phyloP scores from a whole-genome alignment of 495 filamentous ascomycete species.

The Parmelia sp. region DNA sequence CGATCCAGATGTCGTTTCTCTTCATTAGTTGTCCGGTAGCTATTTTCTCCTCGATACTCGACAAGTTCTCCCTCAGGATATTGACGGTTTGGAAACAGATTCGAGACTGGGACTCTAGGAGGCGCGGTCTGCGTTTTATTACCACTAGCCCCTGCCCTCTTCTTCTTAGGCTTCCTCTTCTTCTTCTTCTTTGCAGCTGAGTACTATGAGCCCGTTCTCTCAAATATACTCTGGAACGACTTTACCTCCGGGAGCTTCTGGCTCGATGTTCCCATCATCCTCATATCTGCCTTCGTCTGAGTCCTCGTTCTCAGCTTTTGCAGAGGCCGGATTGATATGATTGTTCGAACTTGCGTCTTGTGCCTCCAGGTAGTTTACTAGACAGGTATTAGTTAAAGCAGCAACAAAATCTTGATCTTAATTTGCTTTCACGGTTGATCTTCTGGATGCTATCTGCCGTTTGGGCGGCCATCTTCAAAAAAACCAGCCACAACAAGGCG shows the following conservation, averaged over 20 bases:
- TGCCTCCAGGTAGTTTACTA: constrained; percentile 25
- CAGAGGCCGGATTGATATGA: background rate
- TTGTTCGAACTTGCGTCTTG: constrained; percentile 32
- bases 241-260: constrained; percentile 42
- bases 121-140: constrained; percentile 46
- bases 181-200: constrained; percentile 48
- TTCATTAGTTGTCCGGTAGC: constrained; percentile 51
- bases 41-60: constrained; percentile 47
- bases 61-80: constrained; percentile 51
- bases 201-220: constrained; percentile 3
- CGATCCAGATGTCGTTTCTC: constrained; percentile 49
- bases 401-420: background rate
- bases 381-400: background rate
- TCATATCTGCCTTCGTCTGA: constrained; percentile 59
- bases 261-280: constrained; percentile 37
- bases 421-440: constrained; percentile 5
- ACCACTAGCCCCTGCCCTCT: constrained; percentile 31
- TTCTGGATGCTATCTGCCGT: constrained; percentile 9
- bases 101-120: constrained; percentile 46
- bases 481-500: background rate
- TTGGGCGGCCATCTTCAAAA: constrained; percentile 19
- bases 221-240: background rate
- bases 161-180: constrained; percentile 49
- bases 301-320: constrained; percentile 51
- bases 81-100: constrained; percentile 44